Base-by-base conservation (phyloP, 371 early-diverging fungal species). In the Lichtheimia ornata region DNA sequence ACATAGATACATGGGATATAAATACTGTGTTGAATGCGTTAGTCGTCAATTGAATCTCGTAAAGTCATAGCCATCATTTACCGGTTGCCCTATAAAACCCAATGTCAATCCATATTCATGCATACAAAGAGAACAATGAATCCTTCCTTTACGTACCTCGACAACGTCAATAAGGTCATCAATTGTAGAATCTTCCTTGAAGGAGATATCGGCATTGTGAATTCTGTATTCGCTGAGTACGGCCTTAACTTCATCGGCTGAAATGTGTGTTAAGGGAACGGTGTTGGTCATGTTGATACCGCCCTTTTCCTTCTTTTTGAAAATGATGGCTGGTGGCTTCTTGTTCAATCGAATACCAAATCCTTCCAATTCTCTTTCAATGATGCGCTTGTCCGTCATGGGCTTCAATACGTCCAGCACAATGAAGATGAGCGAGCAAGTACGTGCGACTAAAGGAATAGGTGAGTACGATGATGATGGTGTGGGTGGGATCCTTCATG, bases 321-420 rank as follows among this genome's bases (percentile, higher is more conserved):
- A 97, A 73, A 91, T 86, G 70, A 96, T 98, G 69, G 97, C 96
- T 50, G 99, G 99, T 51, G 95, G 94, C 67, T 90, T 73, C 73
- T 92, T 93, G 82, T 99, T 99, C 64, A 99, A 78, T 53, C 99
- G 84, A 69, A 99, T 98, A 56, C 99, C 99, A 58, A 97, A 97
- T 0, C 94, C 94, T 82, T 99, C 99, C 72, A 99, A 81, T 84
- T 99, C 99, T 63, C 85, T 88, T 74, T 99, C 99, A 61, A 99
- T 93, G 41, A 99, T 83, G 43, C 81, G 84, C 77, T 97, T 97
- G 71, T 97, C 89, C 13, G 94, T 91, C 69, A 97, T 72, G n/a
- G 97, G 96, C 71, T 97, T 96, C 27, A 95, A 80, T 20, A 94
- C 99, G 76, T 99, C 99, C 62, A 99, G 79, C 20, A 99, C 97